phyloP scores from a whole-genome alignment of 345 rosid species.

The Carallia brachiata region DNA sequence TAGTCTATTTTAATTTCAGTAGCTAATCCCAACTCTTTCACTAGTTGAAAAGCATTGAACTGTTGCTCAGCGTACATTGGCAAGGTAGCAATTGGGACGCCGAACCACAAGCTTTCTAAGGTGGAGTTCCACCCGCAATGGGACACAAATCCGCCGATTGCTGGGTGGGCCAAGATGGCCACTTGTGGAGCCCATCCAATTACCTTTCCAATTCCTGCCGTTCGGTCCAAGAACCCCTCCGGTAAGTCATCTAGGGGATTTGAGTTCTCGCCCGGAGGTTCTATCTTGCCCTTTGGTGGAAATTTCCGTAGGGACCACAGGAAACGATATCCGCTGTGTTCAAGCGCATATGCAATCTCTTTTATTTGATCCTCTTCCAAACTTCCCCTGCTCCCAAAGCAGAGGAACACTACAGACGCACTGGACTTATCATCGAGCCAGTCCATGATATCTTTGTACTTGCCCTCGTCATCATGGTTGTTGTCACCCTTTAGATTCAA shows the following conservation, averaged over 20 bases:
- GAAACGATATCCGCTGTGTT: no score
- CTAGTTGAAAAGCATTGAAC: background rate
- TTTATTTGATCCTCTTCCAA: slow-evolving; percentile 9
- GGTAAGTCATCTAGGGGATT: background rate
- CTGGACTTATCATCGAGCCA: slow-evolving; percentile 24
- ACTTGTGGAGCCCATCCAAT: slow-evolving; percentile 19
- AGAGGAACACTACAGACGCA: slow-evolving; percentile 12
- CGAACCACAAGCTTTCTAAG: slow-evolving; percentile 10
- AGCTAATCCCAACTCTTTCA: slow-evolving; percentile 8
- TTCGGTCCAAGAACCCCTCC: slow-evolving; percentile 17
- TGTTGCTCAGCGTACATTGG: slow-evolving; percentile 16
- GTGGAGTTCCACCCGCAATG: slow-evolving; percentile 23
- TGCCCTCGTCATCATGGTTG: background rate
- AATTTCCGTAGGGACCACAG: background rate
- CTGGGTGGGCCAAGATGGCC: slow-evolving; percentile 10
- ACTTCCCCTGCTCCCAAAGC: slow-evolving; percentile 20
- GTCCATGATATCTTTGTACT: background rate
- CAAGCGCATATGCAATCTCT: background rate
- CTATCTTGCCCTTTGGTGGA: background rate
- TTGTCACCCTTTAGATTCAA: background rate
- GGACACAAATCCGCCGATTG: slow-evolving; percentile 18
- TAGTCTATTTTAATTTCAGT: background rate
- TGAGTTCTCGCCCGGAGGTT: background rate
- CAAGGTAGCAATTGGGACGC: slow-evolving; percentile 14
- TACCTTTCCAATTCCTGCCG: background rate